A percentile compares a stretch with the other conserved stretches of the same genome.
phyloP scores from a whole-genome alignment of 805 yeast genomes.

The Kuraishia ogatae region DNA sequence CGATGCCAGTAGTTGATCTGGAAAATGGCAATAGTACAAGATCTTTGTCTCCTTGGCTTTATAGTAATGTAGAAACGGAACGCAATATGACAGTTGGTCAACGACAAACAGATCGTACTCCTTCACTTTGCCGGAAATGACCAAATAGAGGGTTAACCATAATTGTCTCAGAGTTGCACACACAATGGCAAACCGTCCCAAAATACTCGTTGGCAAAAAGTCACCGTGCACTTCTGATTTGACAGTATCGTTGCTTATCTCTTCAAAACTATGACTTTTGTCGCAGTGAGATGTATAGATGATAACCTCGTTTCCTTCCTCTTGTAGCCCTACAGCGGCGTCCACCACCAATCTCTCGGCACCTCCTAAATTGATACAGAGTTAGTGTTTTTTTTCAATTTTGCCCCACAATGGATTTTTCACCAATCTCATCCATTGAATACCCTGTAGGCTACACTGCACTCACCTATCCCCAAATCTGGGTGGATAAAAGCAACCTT shows the following conservation, averaged over 20 bases:
- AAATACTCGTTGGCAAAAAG: slow-evolving; percentile 61
- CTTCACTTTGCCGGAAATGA: slow-evolving; percentile 38
- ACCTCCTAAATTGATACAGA: slow-evolving; percentile 37
- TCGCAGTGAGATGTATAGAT: slow-evolving; percentile 92
- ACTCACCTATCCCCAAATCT: slow-evolving; percentile 79
- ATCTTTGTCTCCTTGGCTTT: slow-evolving; percentile 35
- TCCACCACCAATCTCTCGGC: slow-evolving; percentile 97
- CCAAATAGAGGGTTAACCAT: slow-evolving; percentile 39
- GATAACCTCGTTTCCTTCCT: slow-evolving; percentile 39
- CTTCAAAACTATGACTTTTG: slow-evolving; percentile 81
- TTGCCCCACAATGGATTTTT: too few relatives aligned
- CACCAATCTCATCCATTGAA: too few relatives aligned
- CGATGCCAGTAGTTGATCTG: slow-evolving; percentile 72
- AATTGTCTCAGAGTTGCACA: slow-evolving; percentile 83
- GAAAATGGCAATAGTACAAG: slow-evolving; percentile 92
- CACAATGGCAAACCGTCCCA: slow-evolving; percentile 65
- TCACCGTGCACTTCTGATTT: slow-evolving; percentile 76
- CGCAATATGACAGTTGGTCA: slow-evolving; percentile 81
- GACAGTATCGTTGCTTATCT: slow-evolving; percentile 51
- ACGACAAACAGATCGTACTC: slow-evolving; percentile 68
- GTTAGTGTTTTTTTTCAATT: neutral
- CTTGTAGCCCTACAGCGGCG: slow-evolving; percentile 82
- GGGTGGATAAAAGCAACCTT: slow-evolving; percentile 88
- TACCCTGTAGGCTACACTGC: too few relatives aligned
- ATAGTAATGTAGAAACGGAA: slow-evolving; percentile 57